These are phyloP conservation scores for Synchytrium microbalum DNA, from an alignment of 371 early-diverging fungal species.

Conservation along the genomic window DNA sequence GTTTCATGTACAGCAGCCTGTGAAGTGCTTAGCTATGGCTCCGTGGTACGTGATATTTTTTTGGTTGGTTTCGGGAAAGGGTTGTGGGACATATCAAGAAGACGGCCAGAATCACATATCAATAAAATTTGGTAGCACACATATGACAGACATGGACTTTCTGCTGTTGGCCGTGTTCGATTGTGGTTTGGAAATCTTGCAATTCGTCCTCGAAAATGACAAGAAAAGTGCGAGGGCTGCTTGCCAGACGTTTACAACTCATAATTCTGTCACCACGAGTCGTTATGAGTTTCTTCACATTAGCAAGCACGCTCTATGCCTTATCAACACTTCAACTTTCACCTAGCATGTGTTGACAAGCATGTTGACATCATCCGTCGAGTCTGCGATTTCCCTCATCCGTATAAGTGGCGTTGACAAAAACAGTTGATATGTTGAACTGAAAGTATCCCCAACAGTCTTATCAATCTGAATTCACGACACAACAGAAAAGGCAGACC, in stretches of 20 bases:
- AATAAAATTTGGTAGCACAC: conserved; percentile 39
- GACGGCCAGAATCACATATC: conserved; percentile 34
- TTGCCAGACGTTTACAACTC: no score
- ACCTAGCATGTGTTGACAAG: conserved; percentile 33
- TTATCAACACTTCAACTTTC: conserved; percentile 38
- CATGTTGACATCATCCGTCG: conserved; percentile 31
- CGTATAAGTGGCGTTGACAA: conserved; percentile 13
- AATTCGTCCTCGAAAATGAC: not conserved
- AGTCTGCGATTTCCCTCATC: conserved; percentile 31
- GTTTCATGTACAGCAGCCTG: conserved; percentile 40
- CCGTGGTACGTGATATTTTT: conserved; percentile 7
- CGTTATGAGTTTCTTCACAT: conserved; percentile 24
- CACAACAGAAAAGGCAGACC: not conserved
- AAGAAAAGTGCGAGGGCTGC: not conserved
- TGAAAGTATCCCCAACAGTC: no score
- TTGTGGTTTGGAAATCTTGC: conserved; percentile 24
- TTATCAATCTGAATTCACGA: no score
- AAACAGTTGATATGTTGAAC: no score
- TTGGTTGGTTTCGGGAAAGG: not conserved
- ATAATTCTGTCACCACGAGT: conserved; percentile 5
- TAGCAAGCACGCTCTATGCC: conserved; percentile 25
- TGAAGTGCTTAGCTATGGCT: conserved; percentile 32
- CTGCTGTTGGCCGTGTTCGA: conserved; percentile 29
- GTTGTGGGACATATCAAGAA: conserved; percentile 11
- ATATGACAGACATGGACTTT: conserved; percentile 43